These are phyloP conservation scores for Westerdykella ornata DNA, from an alignment of 2,329 filamentous ascomycete genomes.

Conservation along the genomic window DNA sequence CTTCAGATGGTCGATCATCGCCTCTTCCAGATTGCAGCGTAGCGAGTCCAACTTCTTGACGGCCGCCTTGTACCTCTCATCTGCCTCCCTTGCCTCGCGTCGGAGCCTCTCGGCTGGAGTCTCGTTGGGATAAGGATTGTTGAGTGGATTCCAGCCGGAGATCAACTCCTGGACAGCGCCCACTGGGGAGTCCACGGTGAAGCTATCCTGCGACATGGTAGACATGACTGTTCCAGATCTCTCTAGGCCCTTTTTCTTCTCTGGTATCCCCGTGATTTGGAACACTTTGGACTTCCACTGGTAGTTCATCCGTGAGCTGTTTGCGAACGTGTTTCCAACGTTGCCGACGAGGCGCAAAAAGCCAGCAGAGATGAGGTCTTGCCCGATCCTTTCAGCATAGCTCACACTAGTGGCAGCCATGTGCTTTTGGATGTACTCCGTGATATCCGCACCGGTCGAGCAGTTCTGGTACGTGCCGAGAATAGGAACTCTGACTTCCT, in stretches of 20 bases:
- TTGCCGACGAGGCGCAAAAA: conserved; percentile 88
- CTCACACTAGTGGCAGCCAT: conserved; percentile 78
- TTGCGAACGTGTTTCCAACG: conserved; percentile 91
- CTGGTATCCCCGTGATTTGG: conserved; percentile 76
- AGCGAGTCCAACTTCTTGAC: conserved; percentile 84
- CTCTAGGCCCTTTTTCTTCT: conserved; percentile 69
- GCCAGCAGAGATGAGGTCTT: conserved; percentile 80
- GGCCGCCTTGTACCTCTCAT: conserved; percentile 85
- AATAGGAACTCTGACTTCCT: conserved; percentile 91
- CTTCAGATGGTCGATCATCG: conserved; percentile 83
- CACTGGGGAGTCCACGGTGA: conserved; percentile 70
- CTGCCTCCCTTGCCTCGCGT: conserved; percentile 80
- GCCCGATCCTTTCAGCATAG: conserved; percentile 89
- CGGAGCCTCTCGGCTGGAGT: conserved; percentile 79
- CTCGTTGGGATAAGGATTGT: conserved; percentile 86
- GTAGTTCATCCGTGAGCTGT: conserved; percentile 95
- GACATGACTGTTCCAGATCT: conserved; percentile 64
- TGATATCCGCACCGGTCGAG: conserved; percentile 84
- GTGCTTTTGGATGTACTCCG: conserved; percentile 87
- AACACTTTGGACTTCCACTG: conserved; percentile 95
- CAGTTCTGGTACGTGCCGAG: conserved; percentile 92
- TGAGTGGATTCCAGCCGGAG: conserved; percentile 86
- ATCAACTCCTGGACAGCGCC: conserved; percentile 83
- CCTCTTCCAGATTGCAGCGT: conserved; percentile 90
- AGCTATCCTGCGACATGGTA: conserved; percentile 39